Evolutionary conservation across 441 rosid genomes (phyloP), one percentile per base, ranked within the genome.

Genomic region (Bruguiera hainesii): DNA sequence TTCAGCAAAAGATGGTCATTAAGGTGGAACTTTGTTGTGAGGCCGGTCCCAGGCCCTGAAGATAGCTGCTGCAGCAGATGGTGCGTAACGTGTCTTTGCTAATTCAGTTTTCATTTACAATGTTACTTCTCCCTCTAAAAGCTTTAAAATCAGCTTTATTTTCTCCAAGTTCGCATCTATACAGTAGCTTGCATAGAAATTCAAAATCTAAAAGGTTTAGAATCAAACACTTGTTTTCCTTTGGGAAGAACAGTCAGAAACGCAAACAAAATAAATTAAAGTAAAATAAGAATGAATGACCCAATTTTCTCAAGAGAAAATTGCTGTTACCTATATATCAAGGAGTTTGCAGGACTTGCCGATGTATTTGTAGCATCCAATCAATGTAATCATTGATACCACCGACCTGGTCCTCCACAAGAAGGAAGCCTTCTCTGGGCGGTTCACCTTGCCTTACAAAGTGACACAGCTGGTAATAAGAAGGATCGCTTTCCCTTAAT

Each of bases 401-500:
- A 1, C 91, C 88, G 51, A 76, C 80, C 80, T 80, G 96, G 73
- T 93, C 98, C 79, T 93, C 98, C 15, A 87, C 76, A 69, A 96
- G 85, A 77, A 90, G 79, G 72, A 81, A 77, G 23, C 96, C 99
- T 85, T 96, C 98, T 76, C 94, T 82, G 35, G 98, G 97, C 76
- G 93, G 98, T 68, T 96, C 97, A 67, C 99, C 98, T 88, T 93
- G 97, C 70, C 99, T 88, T 20, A 93, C 93, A 53, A 93, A 93
- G 69, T 83, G 79, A 69, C 91, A 78, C 65, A 85, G 76, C 71
- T 86, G 97, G 75, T 90, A 79, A 76, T 88, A 89, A 6, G 98
- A 87, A 64, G 75, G 81, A 73, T 96, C 94, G 16, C 70, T 73
- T 70, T 83, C 93, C 80, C 97, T 83, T 65, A 89, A 71, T 73